Base-by-base conservation (phyloP, 176 grass and related monocot genomes). In the Triticum turgidum region DNA sequence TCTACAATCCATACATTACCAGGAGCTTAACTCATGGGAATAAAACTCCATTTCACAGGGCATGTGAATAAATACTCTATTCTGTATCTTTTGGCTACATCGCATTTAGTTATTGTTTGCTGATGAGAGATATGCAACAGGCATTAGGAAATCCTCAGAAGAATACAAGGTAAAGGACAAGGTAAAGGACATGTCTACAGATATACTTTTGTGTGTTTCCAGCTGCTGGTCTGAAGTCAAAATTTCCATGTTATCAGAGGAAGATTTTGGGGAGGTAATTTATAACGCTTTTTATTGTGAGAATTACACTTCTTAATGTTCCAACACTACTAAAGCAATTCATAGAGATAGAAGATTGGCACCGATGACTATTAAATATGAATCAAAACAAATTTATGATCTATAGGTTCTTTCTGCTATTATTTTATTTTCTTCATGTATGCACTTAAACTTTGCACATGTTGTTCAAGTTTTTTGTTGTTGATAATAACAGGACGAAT, bases 181-280 rank as follows among this genome's bases (percentile, higher is more conserved):
- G 88, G 51, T 96, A 78, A 84, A 72, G 13, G 87, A 84, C 39
- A 61, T 86, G 61, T 79, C 65, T 17, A 92, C 91, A 42, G 32
- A 94, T 87, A 42, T 91, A 21, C 22, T 98, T 75, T 79, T 98
- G 83, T 68, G 85, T 86, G 64, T 94, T 81, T 91, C 85, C 25
- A 73, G 92, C 80, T 76, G 83, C 59, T 82, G 77, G 45, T 79
- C 86, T 84, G 96, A 96, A 61, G 69, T 96, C 14, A 88, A 84
- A 58, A 91, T 98, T 88, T 92, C 79, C 5, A 78, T 84, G 77
- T 69, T 98, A 66, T 91, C 91, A 17, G 92, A 98, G 84, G 91
- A 94, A 61, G 91, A 96, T 65, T 96, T 96, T 59, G 82, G 87
- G 27, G 91, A 95, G 93, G 96, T 98, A 94, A 39, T 84, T n/a